Evolutionary conservation across 176 grass and related monocot species (phyloP).

Genomic region (Triticum timopheevii): DNA sequence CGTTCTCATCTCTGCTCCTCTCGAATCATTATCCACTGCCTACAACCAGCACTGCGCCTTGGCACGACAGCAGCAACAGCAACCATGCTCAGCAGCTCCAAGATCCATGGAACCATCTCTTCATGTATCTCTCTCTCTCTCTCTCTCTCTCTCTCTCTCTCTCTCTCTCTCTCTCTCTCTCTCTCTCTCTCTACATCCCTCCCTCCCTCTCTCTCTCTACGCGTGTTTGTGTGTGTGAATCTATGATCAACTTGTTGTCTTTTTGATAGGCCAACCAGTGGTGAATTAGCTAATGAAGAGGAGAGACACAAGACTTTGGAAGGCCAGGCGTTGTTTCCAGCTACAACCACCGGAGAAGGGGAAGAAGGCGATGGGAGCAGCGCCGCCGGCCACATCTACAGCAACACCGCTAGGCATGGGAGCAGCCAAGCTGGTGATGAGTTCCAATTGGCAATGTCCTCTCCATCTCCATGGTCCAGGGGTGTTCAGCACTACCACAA

Average conservation of each 20-base stretch:
- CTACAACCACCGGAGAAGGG: slow-evolving; percentile 23
- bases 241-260: neutral
- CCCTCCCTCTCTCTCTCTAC: neutral
- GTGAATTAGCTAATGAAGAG: slow-evolving; percentile 53
- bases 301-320: slow-evolving; percentile 48
- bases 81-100: slow-evolving; percentile 33
- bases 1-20: slow-evolving; percentile 57
- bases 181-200: neutral
- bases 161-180: too few species aligned
- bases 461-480: slow-evolving; percentile 47
- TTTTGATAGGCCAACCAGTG: slow-evolving; percentile 19
- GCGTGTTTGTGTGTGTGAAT: neutral
- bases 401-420: slow-evolving; percentile 44
- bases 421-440: slow-evolving; percentile 40
- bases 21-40: slow-evolving; percentile 52
- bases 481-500: slow-evolving; percentile 35
- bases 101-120: slow-evolving; percentile 63
- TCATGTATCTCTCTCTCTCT: slow-evolving; percentile 37
- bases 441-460: slow-evolving; percentile 30
- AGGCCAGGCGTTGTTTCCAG: slow-evolving; percentile 31
- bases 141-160: neutral
- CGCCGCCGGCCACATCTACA: slow-evolving; percentile 41
- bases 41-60: slow-evolving; percentile 18
- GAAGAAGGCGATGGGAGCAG: slow-evolving; percentile 20
- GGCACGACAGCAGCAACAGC: slow-evolving; percentile 26